A percentile compares a stretch with the other conserved stretches of the same genome.
Conservation (phyloP, 129 eudicot genomes). For the Flaveria bidentis region DNA sequence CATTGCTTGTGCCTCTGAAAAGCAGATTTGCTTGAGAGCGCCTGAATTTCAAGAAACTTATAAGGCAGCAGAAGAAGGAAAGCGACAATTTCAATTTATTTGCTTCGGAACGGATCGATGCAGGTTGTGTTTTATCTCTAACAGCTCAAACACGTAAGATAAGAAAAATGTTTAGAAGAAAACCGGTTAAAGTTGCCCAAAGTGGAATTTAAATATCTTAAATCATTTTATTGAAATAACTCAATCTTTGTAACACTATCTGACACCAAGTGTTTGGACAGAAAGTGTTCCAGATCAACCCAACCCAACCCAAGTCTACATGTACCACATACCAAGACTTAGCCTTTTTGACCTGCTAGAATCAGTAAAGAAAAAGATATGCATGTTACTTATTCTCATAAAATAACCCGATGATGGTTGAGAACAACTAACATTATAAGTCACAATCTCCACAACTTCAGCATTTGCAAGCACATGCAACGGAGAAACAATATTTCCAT, state of each 20-base stretch:
- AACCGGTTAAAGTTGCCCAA: background rate
- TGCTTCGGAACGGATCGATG: background rate
- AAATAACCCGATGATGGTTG: background rate
- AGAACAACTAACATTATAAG: constrained; percentile 68
- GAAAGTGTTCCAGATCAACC: background rate
- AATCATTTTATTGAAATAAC: background rate
- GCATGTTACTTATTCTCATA: constrained; percentile 10
- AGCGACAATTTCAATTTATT: background rate
- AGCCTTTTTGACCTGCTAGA: background rate
- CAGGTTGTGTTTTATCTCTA: background rate
- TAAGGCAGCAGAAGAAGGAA: background rate
- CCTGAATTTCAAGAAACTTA: constrained; percentile 41
- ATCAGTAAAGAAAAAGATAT: background rate
- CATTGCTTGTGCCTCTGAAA: constrained; percentile 91
- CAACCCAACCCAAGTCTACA: background rate
- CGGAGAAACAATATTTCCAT: constrained; percentile 91
- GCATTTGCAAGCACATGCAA: constrained; percentile 88
- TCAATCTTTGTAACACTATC: background rate
- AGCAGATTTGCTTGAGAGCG: constrained; percentile 78
- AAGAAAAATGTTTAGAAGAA: too few relatives aligned
- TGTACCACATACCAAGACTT: background rate
- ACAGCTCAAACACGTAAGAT: background rate
- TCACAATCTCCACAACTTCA: constrained; percentile 92
- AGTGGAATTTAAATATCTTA: background rate
- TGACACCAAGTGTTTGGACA: background rate